phyloP scores from a whole-genome alignment of 331 rosid genomes.

The Spiraea crenata region DNA sequence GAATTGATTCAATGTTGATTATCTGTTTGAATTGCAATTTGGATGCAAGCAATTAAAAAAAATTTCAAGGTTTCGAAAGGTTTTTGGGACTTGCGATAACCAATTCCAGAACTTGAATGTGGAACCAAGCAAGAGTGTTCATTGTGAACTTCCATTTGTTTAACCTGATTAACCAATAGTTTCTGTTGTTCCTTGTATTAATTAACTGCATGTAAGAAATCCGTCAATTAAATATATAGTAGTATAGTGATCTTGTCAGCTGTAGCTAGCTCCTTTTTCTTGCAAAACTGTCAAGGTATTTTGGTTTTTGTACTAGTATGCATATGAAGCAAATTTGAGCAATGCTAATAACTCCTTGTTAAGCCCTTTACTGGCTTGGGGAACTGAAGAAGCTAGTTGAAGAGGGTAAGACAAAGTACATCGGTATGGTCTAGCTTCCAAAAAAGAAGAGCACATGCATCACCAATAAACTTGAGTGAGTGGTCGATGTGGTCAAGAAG shows the following conservation, averaged over 20 bases:
- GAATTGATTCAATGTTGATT: no score
- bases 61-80: no score
- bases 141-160: neutral
- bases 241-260: neutral
- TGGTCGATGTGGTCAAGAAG: constrained; percentile 37
- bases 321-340: neutral
- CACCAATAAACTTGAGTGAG: constrained; percentile 29
- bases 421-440: constrained; percentile 57
- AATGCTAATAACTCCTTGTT: neutral
- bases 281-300: neutral
- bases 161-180: no score
- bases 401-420: constrained; percentile 65
- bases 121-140: neutral
- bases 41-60: no score
- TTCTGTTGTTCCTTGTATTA: no score
- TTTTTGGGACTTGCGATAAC: no score
- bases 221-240: no score
- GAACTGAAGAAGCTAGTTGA: constrained; percentile 68
- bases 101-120: no score
- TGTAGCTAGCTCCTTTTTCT: neutral
- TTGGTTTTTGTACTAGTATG: neutral
- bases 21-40: no score
- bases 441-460: constrained; percentile 29
- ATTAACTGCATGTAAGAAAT: no score
- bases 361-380: constrained; percentile 45